Evolutionary conservation across 2,329 filamentous ascomycete species (phyloP).

Genomic region (Onygenales sp.): DNA sequence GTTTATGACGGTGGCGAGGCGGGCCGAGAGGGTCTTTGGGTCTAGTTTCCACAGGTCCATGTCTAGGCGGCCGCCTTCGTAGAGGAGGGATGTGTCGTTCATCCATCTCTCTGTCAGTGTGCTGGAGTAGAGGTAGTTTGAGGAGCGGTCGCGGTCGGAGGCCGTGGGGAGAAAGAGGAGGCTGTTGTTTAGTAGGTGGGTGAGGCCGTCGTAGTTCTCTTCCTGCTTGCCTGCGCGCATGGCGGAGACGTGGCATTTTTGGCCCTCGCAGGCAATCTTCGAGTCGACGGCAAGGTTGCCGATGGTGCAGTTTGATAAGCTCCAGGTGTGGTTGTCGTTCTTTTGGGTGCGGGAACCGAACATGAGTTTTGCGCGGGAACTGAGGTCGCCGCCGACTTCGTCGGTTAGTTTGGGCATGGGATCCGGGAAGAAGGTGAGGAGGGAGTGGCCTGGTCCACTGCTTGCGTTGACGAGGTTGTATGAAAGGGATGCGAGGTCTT

Average conservation of each 20-base stretch:
- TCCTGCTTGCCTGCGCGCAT: background rate
- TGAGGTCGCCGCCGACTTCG: background rate
- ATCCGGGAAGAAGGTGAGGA: background rate
- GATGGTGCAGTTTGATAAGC: background rate
- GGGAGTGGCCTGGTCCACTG: background rate
- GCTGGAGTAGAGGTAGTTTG: background rate
- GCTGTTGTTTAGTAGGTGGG: background rate
- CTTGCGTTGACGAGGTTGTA: background rate
- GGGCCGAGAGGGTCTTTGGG: background rate
- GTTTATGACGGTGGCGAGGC: background rate
- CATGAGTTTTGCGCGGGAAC: background rate
- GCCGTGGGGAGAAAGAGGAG: background rate
- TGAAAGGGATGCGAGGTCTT: background rate
- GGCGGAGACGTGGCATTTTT: background rate
- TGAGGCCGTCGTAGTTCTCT: background rate
- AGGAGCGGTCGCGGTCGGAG: background rate
- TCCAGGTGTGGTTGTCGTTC: background rate
- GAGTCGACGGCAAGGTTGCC: constrained; percentile 1
- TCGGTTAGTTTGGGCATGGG: background rate
- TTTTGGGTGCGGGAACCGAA: background rate
- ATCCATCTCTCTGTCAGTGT: constrained; percentile 1
- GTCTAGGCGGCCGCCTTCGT: background rate
- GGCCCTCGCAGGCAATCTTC: background rate
- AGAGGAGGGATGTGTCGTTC: background rate
- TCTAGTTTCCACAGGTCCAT: constrained; percentile 2